Evolutionary conservation across 169 alveolate genomes (phyloP).

Genomic region (Theileria annulata): DNA sequence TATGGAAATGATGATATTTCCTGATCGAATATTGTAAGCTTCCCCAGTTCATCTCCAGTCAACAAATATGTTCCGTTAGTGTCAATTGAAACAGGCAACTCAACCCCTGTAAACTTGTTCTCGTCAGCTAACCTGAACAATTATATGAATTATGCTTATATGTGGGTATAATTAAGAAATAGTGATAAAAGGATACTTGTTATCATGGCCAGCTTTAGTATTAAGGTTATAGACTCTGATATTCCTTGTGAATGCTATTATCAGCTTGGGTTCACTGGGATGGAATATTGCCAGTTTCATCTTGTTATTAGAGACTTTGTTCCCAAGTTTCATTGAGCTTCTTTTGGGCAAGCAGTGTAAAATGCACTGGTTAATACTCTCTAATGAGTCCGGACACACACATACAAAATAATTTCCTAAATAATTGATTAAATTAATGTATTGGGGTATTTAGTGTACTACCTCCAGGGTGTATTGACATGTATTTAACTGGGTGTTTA

Average conservation of each 20-base stretch:
- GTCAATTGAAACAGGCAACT: slow-evolving; percentile 60
- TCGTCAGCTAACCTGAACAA: slow-evolving; percentile 32
- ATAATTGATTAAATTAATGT: neutral
- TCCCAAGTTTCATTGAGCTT: slow-evolving; percentile 45
- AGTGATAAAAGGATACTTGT: neutral
- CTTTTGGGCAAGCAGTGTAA: slow-evolving; percentile 54
- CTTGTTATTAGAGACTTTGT: slow-evolving; percentile 47
- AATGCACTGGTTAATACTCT: slow-evolving; percentile 53
- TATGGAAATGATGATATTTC: slow-evolving; percentile 61
- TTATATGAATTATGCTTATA: too few species aligned
- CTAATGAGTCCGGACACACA: slow-evolving; percentile 37
- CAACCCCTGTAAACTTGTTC: slow-evolving; percentile 51
- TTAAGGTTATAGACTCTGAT: slow-evolving; percentile 53
- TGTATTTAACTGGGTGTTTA: slow-evolving; percentile 4
- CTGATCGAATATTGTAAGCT: slow-evolving; percentile 42
- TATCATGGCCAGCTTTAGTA: neutral
- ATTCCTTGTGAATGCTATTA: slow-evolving; percentile 50
- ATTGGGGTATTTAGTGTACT: neutral
- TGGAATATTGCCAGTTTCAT: slow-evolving; percentile 63
- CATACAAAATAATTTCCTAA: slow-evolving; percentile 59
- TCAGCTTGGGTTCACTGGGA: slow-evolving; percentile 60
- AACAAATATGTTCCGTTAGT: slow-evolving; percentile 36
- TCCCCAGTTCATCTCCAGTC: slow-evolving; percentile 53
- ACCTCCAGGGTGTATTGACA: slow-evolving; percentile 19
- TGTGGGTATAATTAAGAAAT: neutral